Evolutionary conservation across 495 filamentous ascomycete species (phyloP).

Genomic region (Oleoguttula mirabilis): DNA sequence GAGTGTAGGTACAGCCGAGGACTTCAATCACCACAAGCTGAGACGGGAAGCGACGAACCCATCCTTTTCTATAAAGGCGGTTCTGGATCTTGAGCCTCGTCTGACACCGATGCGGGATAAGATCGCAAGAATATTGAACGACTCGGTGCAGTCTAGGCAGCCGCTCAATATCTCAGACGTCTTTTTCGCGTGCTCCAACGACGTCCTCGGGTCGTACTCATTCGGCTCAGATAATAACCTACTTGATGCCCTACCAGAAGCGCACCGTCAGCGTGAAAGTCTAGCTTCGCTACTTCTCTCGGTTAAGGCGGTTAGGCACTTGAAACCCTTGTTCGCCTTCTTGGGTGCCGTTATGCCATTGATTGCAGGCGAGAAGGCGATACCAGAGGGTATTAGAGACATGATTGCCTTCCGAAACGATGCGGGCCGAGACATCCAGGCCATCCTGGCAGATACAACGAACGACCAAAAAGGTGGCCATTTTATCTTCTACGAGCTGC

Average conservation of each 20-base stretch:
- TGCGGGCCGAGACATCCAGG: not conserved
- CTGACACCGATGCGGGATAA: not conserved
- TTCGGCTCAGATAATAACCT: conserved; percentile 30
- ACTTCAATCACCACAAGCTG: conserved; percentile 6
- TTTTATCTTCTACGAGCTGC: conserved; percentile 10
- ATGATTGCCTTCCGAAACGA: conserved; percentile 1
- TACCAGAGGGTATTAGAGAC: conserved; percentile 3
- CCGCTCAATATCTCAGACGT: conserved; percentile 28
- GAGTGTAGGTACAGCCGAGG: conserved; percentile 1
- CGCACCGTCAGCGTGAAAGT: not conserved
- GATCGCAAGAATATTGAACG: not conserved
- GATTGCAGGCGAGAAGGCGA: not conserved
- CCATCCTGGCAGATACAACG: not conserved
- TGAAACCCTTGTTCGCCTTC: too few relatives aligned
- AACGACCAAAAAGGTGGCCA: not conserved
- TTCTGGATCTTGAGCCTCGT: conserved; percentile 3
- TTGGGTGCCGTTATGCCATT: not conserved
- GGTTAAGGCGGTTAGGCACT: not conserved
- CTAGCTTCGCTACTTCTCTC: not conserved
- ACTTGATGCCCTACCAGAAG: not conserved
- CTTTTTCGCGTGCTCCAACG: conserved; percentile 32
- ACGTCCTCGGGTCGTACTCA: conserved; percentile 36
- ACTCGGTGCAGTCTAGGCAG: not conserved
- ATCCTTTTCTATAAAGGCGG: conserved; percentile 8
- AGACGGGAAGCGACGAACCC: conserved; percentile 13